Base-by-base conservation (phyloP, 73 alveolate genomes). In the Uronychia binucleata region DNA sequence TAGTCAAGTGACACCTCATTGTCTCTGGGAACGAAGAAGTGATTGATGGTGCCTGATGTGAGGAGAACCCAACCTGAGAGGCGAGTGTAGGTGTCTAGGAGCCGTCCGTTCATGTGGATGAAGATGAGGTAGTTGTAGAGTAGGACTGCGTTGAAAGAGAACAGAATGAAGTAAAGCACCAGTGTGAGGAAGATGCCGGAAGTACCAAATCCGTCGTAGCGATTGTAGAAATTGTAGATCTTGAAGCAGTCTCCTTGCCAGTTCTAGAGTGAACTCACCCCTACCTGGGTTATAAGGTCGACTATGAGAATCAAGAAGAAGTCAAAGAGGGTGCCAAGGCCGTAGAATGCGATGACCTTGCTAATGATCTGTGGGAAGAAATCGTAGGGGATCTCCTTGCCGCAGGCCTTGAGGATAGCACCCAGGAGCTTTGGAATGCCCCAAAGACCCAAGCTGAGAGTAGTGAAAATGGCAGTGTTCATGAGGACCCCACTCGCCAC, bases 1-100 rank as follows among this genome's bases (percentile, higher is more conserved):
- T 92, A 92, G 57, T 34, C 83, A 14, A 83, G 74, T 26, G 93
- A 81, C 1, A 93, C 85, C 77, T 93, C 97, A 28, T 86, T 85
- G 67, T 93, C 97, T 60, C 84, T 88, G 0, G 97, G 97, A 1
- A 93, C 30, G 83, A 93, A 93, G 87, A 93, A 93, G 1, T 78
- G 33, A 28, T 84, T 89, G 26, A 89, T 86, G 31, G 84, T 82
- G 0, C 95, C 95, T n/a, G n/a, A n/a, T n/a, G n/a, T n/a, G n/a
- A n/a, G n/a, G n/a, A n/a, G n/a, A n/a, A n/a, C n/a, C n/a, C n/a
- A n/a, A n/a, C n/a, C n/a, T 31, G 88, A 58, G 0, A 92, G 82
- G 26, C 97, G 60, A 77, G 35, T 81, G 80, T 92, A 92, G 5
- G 88, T 78, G 83, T 92, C 97, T 0, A 88, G 77, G 5, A 92